A percentile compares a stretch with the other conserved stretches of the same genome.
These are phyloP conservation scores for Floccularia luteovirens DNA, from an alignment of 768 basidiomycete genomes.

Conservation along the genomic window DNA sequence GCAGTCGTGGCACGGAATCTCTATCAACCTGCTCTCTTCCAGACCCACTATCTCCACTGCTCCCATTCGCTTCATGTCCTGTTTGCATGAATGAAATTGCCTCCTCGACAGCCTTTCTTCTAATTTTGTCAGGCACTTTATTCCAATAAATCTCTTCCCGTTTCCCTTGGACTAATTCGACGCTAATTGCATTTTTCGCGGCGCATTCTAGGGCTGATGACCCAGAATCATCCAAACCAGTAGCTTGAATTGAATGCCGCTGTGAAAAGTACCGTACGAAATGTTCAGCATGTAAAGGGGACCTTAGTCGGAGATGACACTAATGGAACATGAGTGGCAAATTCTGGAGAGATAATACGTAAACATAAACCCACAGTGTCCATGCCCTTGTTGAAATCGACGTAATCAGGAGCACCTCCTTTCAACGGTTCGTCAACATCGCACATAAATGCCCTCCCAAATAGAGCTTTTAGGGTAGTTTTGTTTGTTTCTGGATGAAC, in stretches of 20 bases:
- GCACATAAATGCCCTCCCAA: constrained; percentile 32
- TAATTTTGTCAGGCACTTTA: constrained; percentile 68
- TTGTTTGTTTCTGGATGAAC: constrained; percentile 75
- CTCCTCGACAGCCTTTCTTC: constrained; percentile 50
- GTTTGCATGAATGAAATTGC: constrained; percentile 14
- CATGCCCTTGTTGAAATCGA: constrained; percentile 75
- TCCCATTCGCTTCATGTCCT: too few species aligned
- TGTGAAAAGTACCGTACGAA: constrained; percentile 38
- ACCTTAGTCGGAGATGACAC: constrained; percentile 69
- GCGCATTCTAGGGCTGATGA: constrained; percentile 8
- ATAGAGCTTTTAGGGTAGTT: constrained; percentile 61
- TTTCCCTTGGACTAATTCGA: constrained; percentile 56
- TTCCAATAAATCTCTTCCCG: constrained; percentile 74
- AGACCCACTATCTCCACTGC: too few species aligned
- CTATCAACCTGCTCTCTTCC: too few species aligned
- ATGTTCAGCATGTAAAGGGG: constrained; percentile 33
- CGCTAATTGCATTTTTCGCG: constrained; percentile 21
- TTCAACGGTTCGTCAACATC: constrained; percentile 1
- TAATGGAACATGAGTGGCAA: constrained; percentile 15
- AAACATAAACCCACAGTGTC: constrained; percentile 43
- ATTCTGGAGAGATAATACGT: background rate
- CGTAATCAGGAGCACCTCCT: constrained; percentile 60
- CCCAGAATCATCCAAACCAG: constrained; percentile 52
- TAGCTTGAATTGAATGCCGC: constrained; percentile 29
- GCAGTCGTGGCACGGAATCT: too few species aligned